Conservation (phyloP, 192 early-diverging fungal species). For the Jimgerdemannia flammicorona region DNA sequence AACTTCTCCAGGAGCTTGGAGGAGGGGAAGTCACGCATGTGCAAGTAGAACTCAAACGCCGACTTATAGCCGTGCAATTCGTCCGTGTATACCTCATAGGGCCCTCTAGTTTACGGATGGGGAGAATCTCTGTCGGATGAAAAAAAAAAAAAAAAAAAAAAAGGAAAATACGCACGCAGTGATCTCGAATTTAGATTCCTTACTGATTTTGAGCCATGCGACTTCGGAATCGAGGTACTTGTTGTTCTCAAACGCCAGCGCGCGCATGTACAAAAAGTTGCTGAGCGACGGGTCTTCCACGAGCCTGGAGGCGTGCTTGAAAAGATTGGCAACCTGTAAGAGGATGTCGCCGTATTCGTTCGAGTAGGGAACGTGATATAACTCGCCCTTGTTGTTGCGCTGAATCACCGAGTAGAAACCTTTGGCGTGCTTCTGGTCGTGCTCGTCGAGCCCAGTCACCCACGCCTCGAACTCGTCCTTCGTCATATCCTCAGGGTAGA, state of each 20-base stretch:
- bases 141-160: too few relatives aligned
- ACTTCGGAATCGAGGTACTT: constrained; percentile 64
- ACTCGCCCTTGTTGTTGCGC: constrained; percentile 31
- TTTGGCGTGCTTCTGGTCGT: constrained; percentile 47
- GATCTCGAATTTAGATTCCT: constrained; percentile 58
- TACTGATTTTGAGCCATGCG: constrained; percentile 64
- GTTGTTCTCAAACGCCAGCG: constrained; percentile 55
- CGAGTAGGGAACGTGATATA: constrained; percentile 50
- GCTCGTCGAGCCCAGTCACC: constrained; percentile 38
- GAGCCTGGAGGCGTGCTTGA: constrained; percentile 54
- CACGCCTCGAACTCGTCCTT: constrained; percentile 57
- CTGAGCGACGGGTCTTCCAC: constrained; percentile 53
- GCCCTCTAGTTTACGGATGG: constrained; percentile 26
- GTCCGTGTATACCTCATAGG: constrained; percentile 76
- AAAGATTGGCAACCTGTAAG: constrained; percentile 41
- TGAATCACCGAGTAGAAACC: constrained; percentile 62
- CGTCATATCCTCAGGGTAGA: constrained; percentile 71
- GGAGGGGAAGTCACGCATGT: constrained; percentile 59
- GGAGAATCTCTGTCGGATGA: too few relatives aligned
- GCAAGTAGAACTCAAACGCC: constrained; percentile 66
- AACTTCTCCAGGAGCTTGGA: constrained; percentile 60
- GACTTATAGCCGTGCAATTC: constrained; percentile 60
- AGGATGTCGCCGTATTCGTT: constrained; percentile 55
- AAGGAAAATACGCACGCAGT: constrained; percentile 23
- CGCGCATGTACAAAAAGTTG: constrained; percentile 54